Evolutionary conservation across 2,329 filamentous ascomycete genomes (phyloP), one percentile per base, ranked within the genome.

Genomic region (Ophiostoma ulmi): DNA sequence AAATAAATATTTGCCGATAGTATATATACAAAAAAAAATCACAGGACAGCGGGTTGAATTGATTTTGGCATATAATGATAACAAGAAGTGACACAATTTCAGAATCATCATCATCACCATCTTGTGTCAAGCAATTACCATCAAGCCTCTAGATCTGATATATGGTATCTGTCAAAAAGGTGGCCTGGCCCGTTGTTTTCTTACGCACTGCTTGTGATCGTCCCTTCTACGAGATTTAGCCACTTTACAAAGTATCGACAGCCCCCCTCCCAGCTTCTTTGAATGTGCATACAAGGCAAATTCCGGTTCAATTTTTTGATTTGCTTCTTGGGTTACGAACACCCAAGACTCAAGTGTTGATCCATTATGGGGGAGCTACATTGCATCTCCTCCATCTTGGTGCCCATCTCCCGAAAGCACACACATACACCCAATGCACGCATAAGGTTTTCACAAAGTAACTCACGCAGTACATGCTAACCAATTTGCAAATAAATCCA

Each of bases 171-270:
- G 44, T 13, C 10, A 39, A 39, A 39, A 39, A 10, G 38, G 38
- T 39, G 11, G 38, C 38, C 17, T 64, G 61, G 26, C 31, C 61
- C 35, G 26, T 35, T 48, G 17, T n/a, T 20, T 20, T 48, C 7
- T 48, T n/a, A 39, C 26, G 58, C 58, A 22, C 63, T 65, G 63
- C 63, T 65, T 39, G 20, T 65, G 63, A 39, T 65, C 63, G 63
- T 65, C 63, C 31, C 17, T 22, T 38, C 14, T 26, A 31, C 10
- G 7, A 35, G 17, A n/a, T 65, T 39, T 22, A 39, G 63, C 63
- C 39, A 38, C 35, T 65, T n/a, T 5, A 35, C 13, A 8, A 35
- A 26, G 31, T 65, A 65, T 38, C n/a, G 13, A 65, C 36, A 65
- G 63, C 31, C 63, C 63, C 63, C 36, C 39, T n/a, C n/a, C 17